These are phyloP conservation scores for Cladosporium velox DNA, from an alignment of 2,329 filamentous ascomycete species.

Conservation along the genomic window DNA sequence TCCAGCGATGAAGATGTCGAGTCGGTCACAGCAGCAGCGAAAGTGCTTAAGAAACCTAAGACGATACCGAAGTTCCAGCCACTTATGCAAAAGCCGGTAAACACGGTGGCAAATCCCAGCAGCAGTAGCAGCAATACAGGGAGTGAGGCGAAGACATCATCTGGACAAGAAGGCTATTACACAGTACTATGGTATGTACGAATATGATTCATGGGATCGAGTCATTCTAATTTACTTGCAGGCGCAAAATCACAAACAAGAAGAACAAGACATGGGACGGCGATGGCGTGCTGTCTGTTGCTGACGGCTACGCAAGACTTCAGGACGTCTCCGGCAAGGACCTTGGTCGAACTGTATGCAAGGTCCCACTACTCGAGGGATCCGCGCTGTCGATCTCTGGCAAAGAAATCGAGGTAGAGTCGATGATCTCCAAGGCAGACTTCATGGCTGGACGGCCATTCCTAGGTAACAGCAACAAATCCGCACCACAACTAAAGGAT, in stretches of 20 bases:
- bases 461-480: conserved; percentile 33
- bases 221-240: conserved; percentile 31
- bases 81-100: conserved; percentile 34
- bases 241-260: conserved; percentile 69
- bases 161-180: conserved; percentile 43
- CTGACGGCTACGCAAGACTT: conserved; percentile 59
- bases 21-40: conserved; percentile 30
- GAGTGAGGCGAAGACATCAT: conserved; percentile 19
- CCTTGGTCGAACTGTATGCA: conserved; percentile 60
- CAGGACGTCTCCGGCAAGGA: conserved; percentile 65
- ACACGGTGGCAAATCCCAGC: conserved; percentile 31
- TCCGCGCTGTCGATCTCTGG: conserved; percentile 63
- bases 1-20: conserved; percentile 30
- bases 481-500: conserved; percentile 31
- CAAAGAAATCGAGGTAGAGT: conserved; percentile 70
- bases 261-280: conserved; percentile 80
- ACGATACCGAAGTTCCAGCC: conserved; percentile 28
- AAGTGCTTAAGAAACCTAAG: conserved; percentile 36
- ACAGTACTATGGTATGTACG: conserved; percentile 44
- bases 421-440: conserved; percentile 61
- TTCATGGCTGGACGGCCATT: conserved; percentile 35
- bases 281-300: conserved; percentile 64
- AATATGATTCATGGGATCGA: not conserved
- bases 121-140: conserved; percentile 20
- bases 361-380: conserved; percentile 60